These are phyloP conservation scores for Daldinia concentrica DNA, from an alignment of 495 filamentous ascomycete genomes.

Conservation along the genomic window DNA sequence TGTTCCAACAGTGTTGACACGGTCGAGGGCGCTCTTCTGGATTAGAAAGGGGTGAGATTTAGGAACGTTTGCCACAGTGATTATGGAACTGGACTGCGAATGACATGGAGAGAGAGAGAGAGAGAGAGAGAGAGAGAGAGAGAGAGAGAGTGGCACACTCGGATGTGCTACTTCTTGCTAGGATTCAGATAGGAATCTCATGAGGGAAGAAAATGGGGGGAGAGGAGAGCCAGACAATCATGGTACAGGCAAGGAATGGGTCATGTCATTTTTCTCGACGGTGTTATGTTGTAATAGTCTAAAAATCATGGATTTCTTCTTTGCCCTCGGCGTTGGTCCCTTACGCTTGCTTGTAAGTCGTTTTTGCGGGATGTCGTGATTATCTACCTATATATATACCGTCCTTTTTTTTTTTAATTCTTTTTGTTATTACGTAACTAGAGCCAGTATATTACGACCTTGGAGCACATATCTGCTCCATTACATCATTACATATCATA, in stretches of 20 bases:
- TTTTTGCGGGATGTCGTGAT: slow-evolving; percentile 1
- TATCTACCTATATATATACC: slow-evolving; percentile 1
- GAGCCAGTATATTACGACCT: background rate
- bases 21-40: slow-evolving; percentile 19
- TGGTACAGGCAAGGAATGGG: slow-evolving; percentile 25
- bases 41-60: slow-evolving; percentile 18
- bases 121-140: background rate
- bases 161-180: slow-evolving; percentile 2
- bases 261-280: slow-evolving; percentile 40
- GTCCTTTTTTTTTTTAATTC: background rate
- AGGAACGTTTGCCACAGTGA: slow-evolving; percentile 16
- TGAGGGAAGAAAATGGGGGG: slow-evolving; percentile 2
- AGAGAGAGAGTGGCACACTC: background rate
- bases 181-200: slow-evolving; percentile 11
- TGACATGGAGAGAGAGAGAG: background rate
- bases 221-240: slow-evolving; percentile 7
- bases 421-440: background rate
- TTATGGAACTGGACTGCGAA: slow-evolving; percentile 1
- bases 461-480: background rate
- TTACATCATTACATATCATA: background rate
- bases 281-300: slow-evolving; percentile 40
- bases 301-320: slow-evolving; percentile 41
- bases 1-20: slow-evolving; percentile 1
- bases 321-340: slow-evolving; percentile 5
- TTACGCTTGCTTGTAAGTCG: background rate